Base-by-base conservation (phyloP, 228 moss, liverwort and hornwort species). In the Sphagnum fallax region DNA sequence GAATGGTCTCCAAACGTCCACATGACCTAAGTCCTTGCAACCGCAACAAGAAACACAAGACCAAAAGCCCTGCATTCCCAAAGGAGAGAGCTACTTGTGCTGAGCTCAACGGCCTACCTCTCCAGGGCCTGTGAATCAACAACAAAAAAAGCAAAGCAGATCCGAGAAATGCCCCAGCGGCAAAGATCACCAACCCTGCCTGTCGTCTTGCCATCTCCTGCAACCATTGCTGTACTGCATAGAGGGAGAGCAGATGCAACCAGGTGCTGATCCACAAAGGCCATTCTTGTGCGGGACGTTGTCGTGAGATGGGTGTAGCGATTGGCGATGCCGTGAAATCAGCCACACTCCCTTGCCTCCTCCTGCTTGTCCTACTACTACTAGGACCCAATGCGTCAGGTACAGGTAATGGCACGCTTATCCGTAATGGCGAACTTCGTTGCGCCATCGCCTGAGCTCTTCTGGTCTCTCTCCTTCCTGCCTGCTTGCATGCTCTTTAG, bases 391-490 rank as follows among this genome's bases (percentile, higher is more conserved):
- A 76, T 71, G 65, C 63, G 52, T 77, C 67, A 76, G 66, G 60
- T 74, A 72, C 48, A 77, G 83, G 67, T 10, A 75, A 71, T 65
- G 91, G 88, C 71, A 87, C 74, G 8, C 60, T 51, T 57, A 91
- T 79, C 65, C 88, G 75, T 52, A 84, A 74, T 6, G 91, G 91
- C 61, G 84, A 74, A 52, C 78, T 83, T 61, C 91, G 86, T 74
- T 91, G 94, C 61, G 89, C 85, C 91, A 93, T 93, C 66, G 59
- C 73, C 1, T 62, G 62, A 47, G 62, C 18, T 47, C 47, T 5
- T 47, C 62, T 62, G 18, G 6, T 16, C 62, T 62, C 62, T 62
- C 62, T 16, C 16, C 47, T 62, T 16, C 62, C 62, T 61, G 61
- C 18, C 61, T 61, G 61, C 61, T n/a, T n/a, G 4, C 15, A 8